Percentiles rank a stretch among this genome's conserved stretches.
phyloP scores from a whole-genome alignment of 2,329 filamentous ascomycete genomes.

The Aspergillus latus region DNA sequence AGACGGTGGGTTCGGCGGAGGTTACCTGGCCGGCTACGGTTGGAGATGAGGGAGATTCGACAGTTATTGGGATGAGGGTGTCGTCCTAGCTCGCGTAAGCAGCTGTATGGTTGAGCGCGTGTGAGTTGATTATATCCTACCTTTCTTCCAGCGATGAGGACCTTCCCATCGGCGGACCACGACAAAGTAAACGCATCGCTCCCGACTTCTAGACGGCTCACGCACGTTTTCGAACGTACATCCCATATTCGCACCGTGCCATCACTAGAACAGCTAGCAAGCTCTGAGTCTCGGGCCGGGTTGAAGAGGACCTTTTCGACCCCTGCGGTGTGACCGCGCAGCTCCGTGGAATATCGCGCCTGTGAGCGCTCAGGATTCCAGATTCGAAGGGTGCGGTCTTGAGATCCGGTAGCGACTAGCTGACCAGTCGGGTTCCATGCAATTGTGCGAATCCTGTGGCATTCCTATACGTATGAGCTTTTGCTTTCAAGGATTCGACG shows the following conservation, averaged over 20 bases:
- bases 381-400: constrained; percentile 84
- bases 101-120: background rate
- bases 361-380: constrained; percentile 69
- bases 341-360: constrained; percentile 49
- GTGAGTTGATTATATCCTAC: constrained; percentile 26
- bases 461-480: constrained; percentile 12
- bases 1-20: constrained; percentile 29
- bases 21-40: constrained; percentile 25
- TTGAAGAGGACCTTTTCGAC: constrained; percentile 53
- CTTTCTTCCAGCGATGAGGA: constrained; percentile 49
- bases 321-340: constrained; percentile 48
- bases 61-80: constrained; percentile 47
- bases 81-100: constrained; percentile 43
- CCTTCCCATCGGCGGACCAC: constrained; percentile 50
- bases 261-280: constrained; percentile 51
- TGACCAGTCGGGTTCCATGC: constrained; percentile 87
- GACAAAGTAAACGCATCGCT: constrained; percentile 51
- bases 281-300: constrained; percentile 49
- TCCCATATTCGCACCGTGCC: constrained; percentile 54
- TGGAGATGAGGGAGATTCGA: constrained; percentile 42
- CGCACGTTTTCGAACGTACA: constrained; percentile 50
- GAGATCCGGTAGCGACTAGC: constrained; percentile 81
- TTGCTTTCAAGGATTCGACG: background rate
- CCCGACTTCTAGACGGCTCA: constrained; percentile 50
- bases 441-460: constrained; percentile 68